Percentiles rank a stretch among this genome's conserved stretches.
phyloP scores from a whole-genome alignment of 164 flowering plant species.

The Aristolochia californica region DNA sequence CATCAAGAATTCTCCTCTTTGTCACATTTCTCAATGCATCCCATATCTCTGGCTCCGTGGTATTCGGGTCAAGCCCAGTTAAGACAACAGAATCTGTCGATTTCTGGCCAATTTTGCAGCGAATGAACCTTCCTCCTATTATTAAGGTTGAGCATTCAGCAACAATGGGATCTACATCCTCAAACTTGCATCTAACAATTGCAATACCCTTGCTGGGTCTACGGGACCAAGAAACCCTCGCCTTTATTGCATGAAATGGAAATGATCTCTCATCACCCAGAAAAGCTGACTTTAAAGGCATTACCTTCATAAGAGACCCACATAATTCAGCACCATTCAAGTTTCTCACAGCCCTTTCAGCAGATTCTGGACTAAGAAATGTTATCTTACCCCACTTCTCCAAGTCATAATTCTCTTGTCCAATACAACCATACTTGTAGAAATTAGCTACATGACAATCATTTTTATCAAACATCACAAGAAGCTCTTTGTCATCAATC shows the following conservation, averaged over 20 bases:
- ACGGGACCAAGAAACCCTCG: constrained; percentile 81
- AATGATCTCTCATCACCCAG: constrained; percentile 37
- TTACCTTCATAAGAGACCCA: constrained; percentile 42
- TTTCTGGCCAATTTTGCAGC: constrained; percentile 31
- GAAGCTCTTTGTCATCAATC: constrained; percentile 62
- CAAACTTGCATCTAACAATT: constrained; percentile 40
- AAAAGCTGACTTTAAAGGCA: constrained; percentile 31
- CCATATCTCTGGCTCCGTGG: constrained; percentile 52
- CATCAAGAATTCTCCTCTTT: constrained; percentile 37
- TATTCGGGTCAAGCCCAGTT: constrained; percentile 42
- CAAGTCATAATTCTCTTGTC: constrained; percentile 35
- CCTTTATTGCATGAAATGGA: constrained; percentile 60
- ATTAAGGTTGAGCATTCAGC: constrained; percentile 29
- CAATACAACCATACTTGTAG: constrained; percentile 31
- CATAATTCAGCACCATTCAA: constrained; percentile 30
- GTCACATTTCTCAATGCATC: constrained; percentile 40
- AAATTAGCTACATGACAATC: constrained; percentile 48
- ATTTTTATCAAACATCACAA: constrained; percentile 47
- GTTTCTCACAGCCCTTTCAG: constrained; percentile 37
- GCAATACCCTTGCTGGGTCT: constrained; percentile 63
- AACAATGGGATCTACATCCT: constrained; percentile 37
- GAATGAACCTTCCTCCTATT: constrained; percentile 44
- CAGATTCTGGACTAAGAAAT: constrained; percentile 71
- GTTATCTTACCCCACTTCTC: constrained; percentile 74
- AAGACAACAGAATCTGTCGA: constrained; percentile 33